Base-by-base conservation (phyloP, 352 stramenopile genomes). In the Phytophthora aleatoria region DNA sequence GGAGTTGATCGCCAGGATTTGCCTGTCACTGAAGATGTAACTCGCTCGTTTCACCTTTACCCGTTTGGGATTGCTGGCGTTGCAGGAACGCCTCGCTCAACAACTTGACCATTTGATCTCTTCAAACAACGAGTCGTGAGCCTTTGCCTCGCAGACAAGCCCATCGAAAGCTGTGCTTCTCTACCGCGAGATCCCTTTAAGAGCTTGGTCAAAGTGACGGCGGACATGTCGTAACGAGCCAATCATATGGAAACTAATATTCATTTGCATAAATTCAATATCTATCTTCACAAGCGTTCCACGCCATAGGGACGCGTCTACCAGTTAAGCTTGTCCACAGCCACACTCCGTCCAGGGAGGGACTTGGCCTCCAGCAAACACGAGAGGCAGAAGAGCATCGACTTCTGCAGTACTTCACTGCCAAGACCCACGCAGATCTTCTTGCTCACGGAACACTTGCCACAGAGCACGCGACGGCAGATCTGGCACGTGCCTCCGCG, bases 301-400 rank as follows among this genome's bases (percentile, higher is more conserved):
- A 49, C 33, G 42, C n/a, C 12, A 28, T 44, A 36, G 24, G 1
- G 15, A 39, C 26, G 10, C 7, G 42, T 33, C 54, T 74, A 74
- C 67, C 67, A 71, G 42, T 67, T 24, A 10, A 76, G 43, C 54
- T 66, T 76, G 24, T 76, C 68, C 31, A 47, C 8, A 0, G 68
- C 64, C 30, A 76, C 68, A 44, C 61, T 60, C 13, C 42, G 58
- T 54, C 63, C 64, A 1, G 68, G 57, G 9, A 77, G 9, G 12
- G 77, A 62, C 64, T 87, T 88, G 49, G 70, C 71, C 28, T 79
- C 67, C 12, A 79, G 50, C 50, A 79, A 61, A 55, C 74, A 82
- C 50, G 78, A 58, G 47, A 82, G 56, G 41, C 74, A 82, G 45
- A 82, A 82, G 9, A 75, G 30, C 47, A 77, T 64, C 5, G 57